A percentile compares a stretch with the other conserved stretches of the same genome.
Conservation (phyloP, 768 basidiomycete genomes). For the Rhizopogon roseolus region DNA sequence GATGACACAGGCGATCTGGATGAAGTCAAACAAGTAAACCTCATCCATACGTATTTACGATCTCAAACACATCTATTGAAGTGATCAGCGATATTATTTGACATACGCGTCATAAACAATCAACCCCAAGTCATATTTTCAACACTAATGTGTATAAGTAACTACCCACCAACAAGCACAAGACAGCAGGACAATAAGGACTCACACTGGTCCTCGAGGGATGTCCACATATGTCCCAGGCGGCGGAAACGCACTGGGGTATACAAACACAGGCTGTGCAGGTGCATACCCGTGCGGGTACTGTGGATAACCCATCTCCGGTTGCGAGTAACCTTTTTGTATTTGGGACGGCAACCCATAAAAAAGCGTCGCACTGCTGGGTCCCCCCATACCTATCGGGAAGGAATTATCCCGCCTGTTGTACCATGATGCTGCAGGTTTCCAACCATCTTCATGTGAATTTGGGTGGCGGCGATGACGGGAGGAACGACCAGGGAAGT, state of each 20-base stretch:
- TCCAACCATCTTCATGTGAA: slow-evolving; percentile 7
- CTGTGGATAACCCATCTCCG: neutral
- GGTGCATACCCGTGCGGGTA: slow-evolving; percentile 21
- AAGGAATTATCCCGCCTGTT: slow-evolving; percentile 5
- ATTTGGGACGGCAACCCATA: slow-evolving; percentile 1
- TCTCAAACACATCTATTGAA: neutral
- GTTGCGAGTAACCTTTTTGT: neutral
- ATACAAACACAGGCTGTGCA: slow-evolving; percentile 11
- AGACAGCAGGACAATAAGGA: too few species aligned
- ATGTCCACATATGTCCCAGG: neutral
- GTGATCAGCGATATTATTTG: neutral
- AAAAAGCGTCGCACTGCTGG: slow-evolving; percentile 13
- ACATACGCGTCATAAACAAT: neutral
- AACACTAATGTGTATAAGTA: neutral
- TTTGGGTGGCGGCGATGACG: slow-evolving; percentile 9
- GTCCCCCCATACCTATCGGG: slow-evolving; percentile 17
- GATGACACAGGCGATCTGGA: too few species aligned
- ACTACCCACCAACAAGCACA: neutral
- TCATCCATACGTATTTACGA: too few species aligned
- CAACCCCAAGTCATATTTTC: neutral
- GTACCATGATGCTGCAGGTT: slow-evolving; percentile 25
- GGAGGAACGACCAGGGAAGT: slow-evolving; percentile 31
- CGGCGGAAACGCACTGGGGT: slow-evolving; percentile 13
- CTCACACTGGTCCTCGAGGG: too few species aligned
- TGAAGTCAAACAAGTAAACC: too few species aligned